Base-by-base conservation (phyloP, 2,329 filamentous ascomycete genomes). In the Hymenoscyphus salicellus region DNA sequence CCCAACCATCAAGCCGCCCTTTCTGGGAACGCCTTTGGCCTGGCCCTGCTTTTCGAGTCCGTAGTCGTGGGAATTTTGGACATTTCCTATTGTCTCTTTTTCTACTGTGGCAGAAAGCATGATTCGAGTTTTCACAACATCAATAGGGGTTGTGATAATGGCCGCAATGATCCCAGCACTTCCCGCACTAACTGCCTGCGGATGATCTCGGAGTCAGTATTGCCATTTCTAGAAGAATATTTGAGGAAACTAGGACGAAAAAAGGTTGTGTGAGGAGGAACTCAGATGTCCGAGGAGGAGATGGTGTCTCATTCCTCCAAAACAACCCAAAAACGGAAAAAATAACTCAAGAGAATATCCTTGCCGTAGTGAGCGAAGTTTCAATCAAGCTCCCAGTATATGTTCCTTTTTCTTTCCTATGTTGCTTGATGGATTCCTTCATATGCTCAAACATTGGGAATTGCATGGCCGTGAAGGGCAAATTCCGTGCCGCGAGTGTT, bases 121-220 rank as follows among this genome's bases (percentile, higher is more conserved):
- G 78, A 96, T 90, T 59, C 91, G 80, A 68, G 93, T 96, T 80
- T 97, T 96, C 28, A 97, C 85, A 10, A 96, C 92, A 76, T 97
- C 93, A 63, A 93, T 86, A 0, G 93, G 93, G 60, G 93, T 96
- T 1, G 93, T 97, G n/a, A 95, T 76, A 10, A 91, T 84, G 0
- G 93, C 90, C 0, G 92, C 89, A 8, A 94, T 76, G 5, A 86
- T 86, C 0, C 93, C 93, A 0, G 92, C 91, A 17, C 83, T 76
- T 1, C 89, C 91, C 0, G 92, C 93, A 73, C 90, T 91, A 3
- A 84, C 64, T 0, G 89, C n/a, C n/a, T n/a, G n/a, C n/a, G n/a
- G n/a, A n/a, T n/a, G n/a, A n/a, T n/a, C n/a, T n/a, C n/a, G n/a
- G n/a, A n/a, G n/a, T n/a, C n/a, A n/a, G n/a, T n/a, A n/a, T n/a